These are phyloP conservation scores for Mycosarcoma mackinlayi DNA, from an alignment of 1,284 basidiomycete genomes.

Conservation along the genomic window DNA sequence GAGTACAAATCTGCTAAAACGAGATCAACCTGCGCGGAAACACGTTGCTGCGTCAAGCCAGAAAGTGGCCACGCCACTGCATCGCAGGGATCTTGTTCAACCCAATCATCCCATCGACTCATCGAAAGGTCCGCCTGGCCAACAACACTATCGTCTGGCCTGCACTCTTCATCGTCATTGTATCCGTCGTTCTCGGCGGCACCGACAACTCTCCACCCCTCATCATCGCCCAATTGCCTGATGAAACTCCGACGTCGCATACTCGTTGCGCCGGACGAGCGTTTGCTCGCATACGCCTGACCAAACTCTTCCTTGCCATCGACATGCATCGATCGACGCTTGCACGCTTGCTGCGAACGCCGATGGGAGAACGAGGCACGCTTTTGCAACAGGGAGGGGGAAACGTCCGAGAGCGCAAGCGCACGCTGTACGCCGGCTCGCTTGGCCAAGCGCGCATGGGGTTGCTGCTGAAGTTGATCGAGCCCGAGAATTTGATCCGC, in stretches of 20 bases:
- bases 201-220: constrained; percentile 24
- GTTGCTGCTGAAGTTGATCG: constrained; percentile 1
- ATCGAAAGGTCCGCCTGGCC: constrained; percentile 4
- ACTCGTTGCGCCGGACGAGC: constrained; percentile 16
- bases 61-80: too few species aligned
- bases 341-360: constrained; percentile 10
- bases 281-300: constrained; percentile 9
- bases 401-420: constrained; percentile 23
- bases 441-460: not conserved
- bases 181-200: not conserved
- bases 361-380: constrained; percentile 11
- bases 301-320: not conserved
- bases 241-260: constrained; percentile 15
- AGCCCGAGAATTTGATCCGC: not conserved
- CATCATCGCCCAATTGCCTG: constrained; percentile 2
- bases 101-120: constrained; percentile 9
- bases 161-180: constrained; percentile 1
- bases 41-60: not conserved
- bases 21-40: constrained; percentile 17
- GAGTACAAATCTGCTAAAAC: constrained; percentile 16
- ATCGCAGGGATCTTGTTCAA: constrained; percentile 3
- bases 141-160: constrained; percentile 8
- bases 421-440: constrained; percentile 37
- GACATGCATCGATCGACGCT: constrained; percentile 22
- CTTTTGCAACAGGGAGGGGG: constrained; percentile 9